Evolutionary conservation across 345 rosid species (phyloP), one percentile per base, ranked within the genome.

Genomic region (Balakata baccata): DNA sequence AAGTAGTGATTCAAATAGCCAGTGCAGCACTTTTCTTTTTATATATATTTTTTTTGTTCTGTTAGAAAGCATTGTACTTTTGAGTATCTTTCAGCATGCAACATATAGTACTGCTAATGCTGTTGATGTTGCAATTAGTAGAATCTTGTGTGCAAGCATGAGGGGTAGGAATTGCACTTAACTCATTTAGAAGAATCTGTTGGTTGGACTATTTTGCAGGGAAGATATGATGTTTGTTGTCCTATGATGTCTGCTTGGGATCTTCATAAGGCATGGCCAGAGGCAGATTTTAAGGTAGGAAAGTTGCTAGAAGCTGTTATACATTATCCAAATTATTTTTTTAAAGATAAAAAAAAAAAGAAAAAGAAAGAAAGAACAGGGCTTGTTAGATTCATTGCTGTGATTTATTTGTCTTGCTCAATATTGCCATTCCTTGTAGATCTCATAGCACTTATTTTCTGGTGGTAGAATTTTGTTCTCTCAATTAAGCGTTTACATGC

Each of bases 211-310:
- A 23, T 53, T 66, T 74, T 82, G 84, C 89, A 92, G 99, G 99
- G 99, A 78, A 89, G 98, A 85, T 92, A 92, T 80, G 99, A 95
- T 64, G 81, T 89, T 22, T 87, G 94, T 71, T 91, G 97, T 80
- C 99, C 99, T 20, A 91, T 95, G 96, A 91, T 95, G 96, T 95
- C 99, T 62, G 99, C 99, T 75, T 92, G 99, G 99, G 99, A 95
- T 89, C 92, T 92, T 73, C 99, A 89, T 74, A 95, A 82, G 86
- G 90, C 92, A 75, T 95, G 95, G 97, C 96, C 96, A 29, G 98
- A 92, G 85, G 97, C 97, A 69, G 94, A 89, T 25, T 85, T 95
- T 47, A 90, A 85, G 94, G 99, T 91, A 84, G 71, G 65, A 14
- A 16, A 64, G 53, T 17, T 47, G 6, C 51, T 78, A 14, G 12